Evolutionary conservation across 2,329 filamentous ascomycete species (phyloP), one percentile per base, ranked within the genome.

Genomic region (Aspergillus ochraceus): DNA sequence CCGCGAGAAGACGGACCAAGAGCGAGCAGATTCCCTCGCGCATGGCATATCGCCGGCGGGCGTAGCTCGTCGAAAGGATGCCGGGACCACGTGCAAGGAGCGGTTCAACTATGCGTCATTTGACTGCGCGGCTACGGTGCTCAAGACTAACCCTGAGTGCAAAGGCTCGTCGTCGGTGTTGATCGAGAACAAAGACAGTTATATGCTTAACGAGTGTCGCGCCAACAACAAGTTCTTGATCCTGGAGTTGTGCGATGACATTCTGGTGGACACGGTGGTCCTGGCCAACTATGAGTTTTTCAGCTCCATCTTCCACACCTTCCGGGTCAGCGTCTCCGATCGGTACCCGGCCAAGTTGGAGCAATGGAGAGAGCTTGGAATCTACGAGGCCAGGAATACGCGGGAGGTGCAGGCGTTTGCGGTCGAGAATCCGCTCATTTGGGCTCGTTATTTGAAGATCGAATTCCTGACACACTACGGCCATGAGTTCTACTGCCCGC

Each of bases 211-310:
- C 65, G 91, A 94, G 73, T 99, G 95, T 76, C 87, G 88, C 5
- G 88, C 88, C 20, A 81, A 88, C 67, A 94, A 96, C 79, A 98
- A 98, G 76, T 97, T 96, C 72, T 83, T 98, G 64, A 93, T 98
- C 61, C 87, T 99, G 61, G 95, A 99, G 77, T 83, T 99, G 30
- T 98, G 92, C 75, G 92, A 96, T 68, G 85, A 88, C 66, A 90
- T 88, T 49, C 83, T 96, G 49, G 90, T 99, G 60, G 95, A 99
- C 73, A 99, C 95, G 0, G 83, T 99, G 46, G 95, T 98, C n/a
- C 83, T 99, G 56, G 95, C 94, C 62, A 99, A 99, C 74, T 99
- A 96, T 69, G 95, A 99, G 75, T 99, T 99, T 80, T 99, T 99
- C 81, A 97, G 92, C 57, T 97, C 92, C 72, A 97, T 96, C 84